Evolutionary conservation across 805 yeast species (phyloP), one percentile per base, ranked within the genome.

Genomic region (Zygosaccharomyces pseudorouxii): DNA sequence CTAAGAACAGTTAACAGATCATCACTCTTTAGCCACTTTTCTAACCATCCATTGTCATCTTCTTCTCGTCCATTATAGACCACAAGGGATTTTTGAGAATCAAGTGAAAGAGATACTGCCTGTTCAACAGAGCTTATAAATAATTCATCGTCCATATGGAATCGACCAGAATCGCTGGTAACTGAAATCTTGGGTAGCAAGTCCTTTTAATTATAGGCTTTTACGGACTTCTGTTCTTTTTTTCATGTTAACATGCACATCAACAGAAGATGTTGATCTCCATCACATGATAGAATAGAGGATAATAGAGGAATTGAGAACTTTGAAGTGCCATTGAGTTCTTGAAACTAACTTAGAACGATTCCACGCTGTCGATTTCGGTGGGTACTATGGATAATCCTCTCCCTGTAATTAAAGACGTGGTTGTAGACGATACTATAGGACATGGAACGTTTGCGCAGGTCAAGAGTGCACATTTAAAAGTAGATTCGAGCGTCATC

Each of bases 381-480:
- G 41, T 45, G 49, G 37, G 33, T 10, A 39, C 23, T n/a, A 7
- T 11, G 22, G 42, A 42, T 29, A 23, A 30, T 11, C 22, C 75
- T 1, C 55, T 80, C 2, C 85, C 86, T 2, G 58, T 60, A 23
- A 71, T 80, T 30, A 71, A 73, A 43, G 73, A 71, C 25, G 71
- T 79, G 2, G 70, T 64, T 25, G 46, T 75, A 5, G 83, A 79
- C 0, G 71, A 71, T 22, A 78, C 84, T 0, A 70, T 82, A 11
- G 89, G 88, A 0, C 81, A 80, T 54, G 89, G 89, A 1, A 73
- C 86, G 0, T 82, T 82, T 70, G 88, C 86, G 2, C 71, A 75
- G 46, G 85, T 82, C 3, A 78, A 80, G 55, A 63, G 69, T 8
- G 86, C 82, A 0, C 69, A 70, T 37, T 50, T 68, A 38, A 63